Base-by-base conservation (phyloP, 257 asterid genomes). In the Apocynum venetum region DNA sequence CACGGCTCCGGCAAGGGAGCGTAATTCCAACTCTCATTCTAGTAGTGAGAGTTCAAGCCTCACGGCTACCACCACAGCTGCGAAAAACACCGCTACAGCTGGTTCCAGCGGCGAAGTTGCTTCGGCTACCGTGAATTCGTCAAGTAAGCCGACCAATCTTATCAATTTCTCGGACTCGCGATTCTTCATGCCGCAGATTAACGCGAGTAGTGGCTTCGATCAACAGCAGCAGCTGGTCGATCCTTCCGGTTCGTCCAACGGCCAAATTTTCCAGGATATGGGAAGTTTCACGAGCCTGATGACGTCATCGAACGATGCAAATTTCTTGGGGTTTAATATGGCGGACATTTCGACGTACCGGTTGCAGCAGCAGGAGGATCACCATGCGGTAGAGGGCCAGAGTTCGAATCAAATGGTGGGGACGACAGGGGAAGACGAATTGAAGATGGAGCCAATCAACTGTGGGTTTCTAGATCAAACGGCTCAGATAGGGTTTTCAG, bases 31-130 rank as follows among this genome's bases (percentile, higher is more conserved):
- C 10, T 86, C 88, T 12, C 88, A 85, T 40, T 86, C 98, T 9
- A 92, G 97, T 59, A 89, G 97, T 13, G 96, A 93, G 78, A 91
- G 91, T 71, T 93, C 98, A 8, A 88, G 91, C 70, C 93, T 90
- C 61, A 89, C 96, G 49, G 90, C 87, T 56, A 82, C 86, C 6
- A 80, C 87, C 9, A 77, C 83, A 0, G 75, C 80, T 3, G 73
- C 82, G 15, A 78, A 63, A 20, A 57, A 70, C 9, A 75, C 65
- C 1, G 38, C 79, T 5, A 4, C 79, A 0, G 78, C 66, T 20
- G 71, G 36, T 4, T 31, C 87, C 12, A 20, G 82, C 36, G 83
- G 79, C 2, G 93, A 89, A 46, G 93, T 80, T 14, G 87, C 79
- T 9, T 86, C 92, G 38, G 84, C 86, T 0, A 82, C 86, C 68